Evolutionary conservation across 2,329 filamentous ascomycete species (phyloP).

Genomic region (Helotiales sp.): DNA sequence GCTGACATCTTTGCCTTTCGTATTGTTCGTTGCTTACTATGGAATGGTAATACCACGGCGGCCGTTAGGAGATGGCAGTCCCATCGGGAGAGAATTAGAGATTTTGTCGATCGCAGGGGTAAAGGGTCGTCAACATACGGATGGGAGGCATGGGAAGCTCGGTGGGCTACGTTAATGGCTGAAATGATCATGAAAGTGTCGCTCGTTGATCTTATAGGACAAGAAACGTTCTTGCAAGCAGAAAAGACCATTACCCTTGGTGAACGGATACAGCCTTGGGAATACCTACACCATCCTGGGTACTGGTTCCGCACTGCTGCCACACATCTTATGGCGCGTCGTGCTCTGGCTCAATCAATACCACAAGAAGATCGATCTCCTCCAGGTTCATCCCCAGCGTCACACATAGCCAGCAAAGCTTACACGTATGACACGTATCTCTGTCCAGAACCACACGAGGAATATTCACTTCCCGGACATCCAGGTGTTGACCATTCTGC

Average conservation of each 20-base stretch:
- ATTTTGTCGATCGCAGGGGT: conserved; percentile 81
- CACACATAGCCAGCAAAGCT: conserved; percentile 54
- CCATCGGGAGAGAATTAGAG: conserved; percentile 75
- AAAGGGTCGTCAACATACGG: conserved; percentile 88
- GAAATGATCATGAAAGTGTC: conserved; percentile 60
- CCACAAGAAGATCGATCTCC: conserved; percentile 62
- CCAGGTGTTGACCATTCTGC: conserved; percentile 59
- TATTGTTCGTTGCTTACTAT: conserved; percentile 80
- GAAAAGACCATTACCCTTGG: conserved; percentile 61
- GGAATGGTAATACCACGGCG: conserved; percentile 76
- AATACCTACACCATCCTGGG: conserved; percentile 67
- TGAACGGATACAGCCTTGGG: conserved; percentile 66
- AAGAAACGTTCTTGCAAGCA: conserved; percentile 56
- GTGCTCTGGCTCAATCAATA: conserved; percentile 59
- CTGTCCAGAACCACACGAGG: conserved; percentile 66
- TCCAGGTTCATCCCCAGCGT: conserved; percentile 54
- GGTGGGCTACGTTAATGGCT: conserved; percentile 69
- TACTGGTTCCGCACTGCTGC: conserved; percentile 70
- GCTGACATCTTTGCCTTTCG: conserved; percentile 83
- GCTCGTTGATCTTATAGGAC: conserved; percentile 54
- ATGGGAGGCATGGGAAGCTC: conserved; percentile 91
- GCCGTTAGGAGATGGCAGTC: conserved; percentile 81
- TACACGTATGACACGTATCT: conserved; percentile 70
- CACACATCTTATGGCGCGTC: conserved; percentile 59
- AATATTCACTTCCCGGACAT: conserved; percentile 56